Percentiles rank a stretch among this genome's conserved stretches.
These are phyloP conservation scores for Diphasiastrum complanatum DNA, from an alignment of 83 land plant species.

Conservation along the genomic window DNA sequence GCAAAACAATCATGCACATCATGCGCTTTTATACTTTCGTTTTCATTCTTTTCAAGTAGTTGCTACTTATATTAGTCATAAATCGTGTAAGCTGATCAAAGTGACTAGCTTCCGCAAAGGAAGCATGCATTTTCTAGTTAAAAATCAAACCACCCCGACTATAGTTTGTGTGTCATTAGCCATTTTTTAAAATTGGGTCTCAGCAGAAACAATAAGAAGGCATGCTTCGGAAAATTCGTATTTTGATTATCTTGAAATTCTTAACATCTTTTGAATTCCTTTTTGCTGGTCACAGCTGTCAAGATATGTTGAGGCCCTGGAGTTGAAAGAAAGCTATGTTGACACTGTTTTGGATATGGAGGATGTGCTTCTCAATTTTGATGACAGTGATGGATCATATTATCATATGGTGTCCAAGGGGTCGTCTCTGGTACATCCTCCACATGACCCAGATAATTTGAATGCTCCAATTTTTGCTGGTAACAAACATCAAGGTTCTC, in stretches of 20 bases:
- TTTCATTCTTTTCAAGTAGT: background rate
- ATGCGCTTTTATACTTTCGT: background rate
- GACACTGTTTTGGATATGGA: conserved; percentile 91
- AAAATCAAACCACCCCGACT: background rate
- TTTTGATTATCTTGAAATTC: background rate
- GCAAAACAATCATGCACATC: background rate
- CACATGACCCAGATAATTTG: conserved; percentile 39
- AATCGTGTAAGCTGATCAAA: too few relatives aligned
- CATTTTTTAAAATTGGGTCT: background rate
- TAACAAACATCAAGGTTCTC: too few relatives aligned
- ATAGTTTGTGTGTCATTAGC: background rate
- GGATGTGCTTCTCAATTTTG: conserved; percentile 65
- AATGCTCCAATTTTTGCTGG: too few relatives aligned
- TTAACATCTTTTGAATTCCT: background rate
- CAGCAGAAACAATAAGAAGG: conserved; percentile 2
- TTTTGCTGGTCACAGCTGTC: conserved; percentile 22
- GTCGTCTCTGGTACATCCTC: conserved; percentile 15
- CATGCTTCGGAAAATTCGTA: background rate
- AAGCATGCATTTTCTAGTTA: background rate
- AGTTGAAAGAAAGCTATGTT: conserved; percentile 49
- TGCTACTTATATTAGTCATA: conserved; percentile 1
- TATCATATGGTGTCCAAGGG: conserved; percentile 18
- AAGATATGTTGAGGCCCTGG: conserved; percentile 47
- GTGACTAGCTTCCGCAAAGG: background rate
- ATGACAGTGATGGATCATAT: conserved; percentile 35